phyloP scores from a whole-genome alignment of 1,284 basidiomycete species.

The Fomitopsis palustris region DNA sequence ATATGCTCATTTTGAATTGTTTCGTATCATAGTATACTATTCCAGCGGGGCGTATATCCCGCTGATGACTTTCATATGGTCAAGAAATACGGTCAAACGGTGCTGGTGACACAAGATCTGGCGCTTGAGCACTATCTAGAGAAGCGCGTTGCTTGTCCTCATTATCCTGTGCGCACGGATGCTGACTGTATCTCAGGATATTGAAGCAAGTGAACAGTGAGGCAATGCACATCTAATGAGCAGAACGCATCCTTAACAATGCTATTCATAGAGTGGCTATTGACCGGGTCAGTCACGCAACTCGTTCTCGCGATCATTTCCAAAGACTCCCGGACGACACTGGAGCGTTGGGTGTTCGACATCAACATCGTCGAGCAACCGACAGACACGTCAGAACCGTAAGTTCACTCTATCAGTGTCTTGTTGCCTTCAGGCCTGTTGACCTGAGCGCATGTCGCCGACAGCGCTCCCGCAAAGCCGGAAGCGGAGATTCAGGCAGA shows the following conservation, averaged over 20 bases:
- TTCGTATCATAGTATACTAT: slow-evolving; percentile 71
- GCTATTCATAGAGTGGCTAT: slow-evolving; percentile 74
- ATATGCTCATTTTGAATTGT: slow-evolving; percentile 8
- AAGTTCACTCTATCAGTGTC: slow-evolving; percentile 20
- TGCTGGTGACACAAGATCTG: slow-evolving; percentile 92
- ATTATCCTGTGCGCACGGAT: slow-evolving; percentile 2
- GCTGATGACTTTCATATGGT: slow-evolving; percentile 99
- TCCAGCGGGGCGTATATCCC: slow-evolving; percentile 96
- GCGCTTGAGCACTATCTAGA: slow-evolving; percentile 90
- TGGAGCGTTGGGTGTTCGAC: slow-evolving; percentile 99
- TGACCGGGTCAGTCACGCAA: slow-evolving; percentile 86
- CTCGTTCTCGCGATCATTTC: slow-evolving; percentile 96
- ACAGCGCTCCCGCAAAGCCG: slow-evolving; percentile 56
- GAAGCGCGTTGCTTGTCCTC: slow-evolving; percentile 42
- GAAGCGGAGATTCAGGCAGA: slow-evolving; percentile 96
- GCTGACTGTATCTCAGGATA: slow-evolving; percentile 50
- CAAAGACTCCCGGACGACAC: slow-evolving; percentile 86
- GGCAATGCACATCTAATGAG: slow-evolving; percentile 24
- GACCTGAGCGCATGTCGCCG: slow-evolving; percentile 3
- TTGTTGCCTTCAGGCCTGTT: neutral
- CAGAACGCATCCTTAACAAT: neutral
- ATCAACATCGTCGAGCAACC: slow-evolving; percentile 75
- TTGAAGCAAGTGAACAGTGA: slow-evolving; percentile 86
- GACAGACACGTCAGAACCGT: slow-evolving; percentile 46
- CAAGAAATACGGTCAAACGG: slow-evolving; percentile 97